phyloP scores from a whole-genome alignment of 1,284 basidiomycete genomes.

The Ustilago esculenta region DNA sequence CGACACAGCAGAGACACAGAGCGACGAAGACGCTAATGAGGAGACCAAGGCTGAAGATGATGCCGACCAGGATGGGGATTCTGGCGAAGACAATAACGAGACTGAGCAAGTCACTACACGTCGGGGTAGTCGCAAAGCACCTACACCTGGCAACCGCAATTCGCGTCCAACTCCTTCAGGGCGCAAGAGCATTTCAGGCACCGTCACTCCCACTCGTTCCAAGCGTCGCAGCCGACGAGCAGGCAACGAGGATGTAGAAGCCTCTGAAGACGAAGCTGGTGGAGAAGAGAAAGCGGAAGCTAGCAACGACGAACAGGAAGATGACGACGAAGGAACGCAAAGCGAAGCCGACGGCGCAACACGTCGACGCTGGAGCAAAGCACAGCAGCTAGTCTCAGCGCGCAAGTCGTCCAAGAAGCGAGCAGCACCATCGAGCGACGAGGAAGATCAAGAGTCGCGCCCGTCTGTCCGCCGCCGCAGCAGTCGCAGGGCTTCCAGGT shows the following conservation, averaged over 20 bases:
- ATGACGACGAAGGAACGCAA: slow-evolving; percentile 21
- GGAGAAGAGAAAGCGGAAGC: slow-evolving; percentile 20
- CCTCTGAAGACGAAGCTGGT: slow-evolving; percentile 22
- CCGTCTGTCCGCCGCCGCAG: slow-evolving; percentile 39
- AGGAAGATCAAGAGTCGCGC: slow-evolving; percentile 30
- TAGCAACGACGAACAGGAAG: slow-evolving; percentile 15
- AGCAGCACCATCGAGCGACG: slow-evolving; percentile 32
- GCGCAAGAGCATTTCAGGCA: slow-evolving; percentile 36
- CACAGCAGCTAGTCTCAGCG: slow-evolving; percentile 6
- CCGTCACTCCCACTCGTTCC: slow-evolving; percentile 34
- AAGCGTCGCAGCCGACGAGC: slow-evolving; percentile 32
- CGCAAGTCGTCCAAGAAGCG: slow-evolving; percentile 25
- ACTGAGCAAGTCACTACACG: slow-evolving; percentile 35
- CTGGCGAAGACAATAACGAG: slow-evolving; percentile 54
- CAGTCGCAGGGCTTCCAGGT: slow-evolving; percentile 39
- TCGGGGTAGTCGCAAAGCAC: slow-evolving; percentile 31
- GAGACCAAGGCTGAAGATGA: slow-evolving; percentile 25
- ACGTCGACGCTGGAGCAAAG: slow-evolving; percentile 16
- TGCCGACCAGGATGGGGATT: slow-evolving; percentile 13
- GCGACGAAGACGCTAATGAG: slow-evolving; percentile 15
- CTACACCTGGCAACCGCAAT: slow-evolving; percentile 9
- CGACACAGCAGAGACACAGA: slow-evolving; percentile 28
- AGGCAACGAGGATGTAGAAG: slow-evolving; percentile 18
- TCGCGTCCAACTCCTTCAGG: slow-evolving; percentile 4
- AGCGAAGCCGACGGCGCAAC: slow-evolving; percentile 31